Evolutionary conservation across 148 eudicot genomes (phyloP), one percentile per base, ranked within the genome.

Genomic region (Mesembryanthemum crystallinum): DNA sequence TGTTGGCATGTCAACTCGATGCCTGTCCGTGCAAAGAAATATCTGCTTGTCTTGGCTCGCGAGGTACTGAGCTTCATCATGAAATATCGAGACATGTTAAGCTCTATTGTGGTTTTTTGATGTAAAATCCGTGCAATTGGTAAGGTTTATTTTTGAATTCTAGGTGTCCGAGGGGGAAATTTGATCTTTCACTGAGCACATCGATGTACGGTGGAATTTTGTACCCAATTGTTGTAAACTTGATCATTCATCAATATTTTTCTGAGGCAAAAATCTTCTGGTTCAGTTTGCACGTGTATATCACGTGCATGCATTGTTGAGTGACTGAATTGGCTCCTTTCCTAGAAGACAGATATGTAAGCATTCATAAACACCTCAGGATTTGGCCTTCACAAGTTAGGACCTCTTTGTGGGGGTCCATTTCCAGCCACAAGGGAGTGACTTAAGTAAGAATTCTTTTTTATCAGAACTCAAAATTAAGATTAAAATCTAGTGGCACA

Each of bases 401-500:
- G 81, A 64, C 49, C 67, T 18, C 20, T 45, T 45, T 60, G 72
- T 73, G 70, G 82, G 78, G 78, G 64, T 76, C 82, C 39, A 33
- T 54, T 67, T 68, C 55, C 33, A 62, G 59, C 74, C 74, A 45
- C 55, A 67, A 67, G 47, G 23, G 52, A 59, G 57, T 8, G 25
- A 32, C 55, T 17, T 42, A 55, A 35, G 59, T 35, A 66, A 14
- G 21, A 11, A 10, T 30, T 30, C 14, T 45, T 8, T 45, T 45
- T 45, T 20, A 0, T 65, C 35, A 3, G n/a, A 52, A 52, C 21
- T 20, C 12, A 18, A 52, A 18, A 52, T 20, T 17, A 52, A 52
- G 57, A 52, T 52, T 52, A 52, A 52, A 52, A 20, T 52, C 71
- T 72, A 78, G 82, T 74, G 84, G 84, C 80, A 75, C 71, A 71